A percentile compares a stretch with the other conserved stretches of the same genome.
These are phyloP conservation scores for Camelina sativa DNA, from an alignment of 345 rosid species.

Conservation along the genomic window DNA sequence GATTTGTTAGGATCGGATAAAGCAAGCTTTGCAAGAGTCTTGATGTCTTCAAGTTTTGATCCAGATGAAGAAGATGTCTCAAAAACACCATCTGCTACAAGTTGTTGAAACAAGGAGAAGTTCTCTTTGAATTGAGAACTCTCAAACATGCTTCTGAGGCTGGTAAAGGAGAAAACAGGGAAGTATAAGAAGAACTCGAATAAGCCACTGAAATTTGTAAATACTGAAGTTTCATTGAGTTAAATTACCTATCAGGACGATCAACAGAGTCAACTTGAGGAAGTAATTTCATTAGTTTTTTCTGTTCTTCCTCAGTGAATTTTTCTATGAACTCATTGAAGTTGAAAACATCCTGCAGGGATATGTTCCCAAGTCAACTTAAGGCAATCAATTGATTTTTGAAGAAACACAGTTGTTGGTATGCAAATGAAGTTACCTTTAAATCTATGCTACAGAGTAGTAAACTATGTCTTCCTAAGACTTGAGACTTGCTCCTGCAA, in stretches of 20 bases:
- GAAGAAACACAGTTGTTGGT: constrained; percentile 19
- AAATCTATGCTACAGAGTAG: constrained; percentile 76
- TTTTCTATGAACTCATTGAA: constrained; percentile 69
- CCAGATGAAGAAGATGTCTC: constrained; percentile 56
- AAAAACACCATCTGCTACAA: constrained; percentile 83
- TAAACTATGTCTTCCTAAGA: constrained; percentile 61
- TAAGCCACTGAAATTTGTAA: constrained; percentile 5
- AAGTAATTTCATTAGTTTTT: constrained; percentile 67
- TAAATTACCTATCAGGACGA: constrained; percentile 62
- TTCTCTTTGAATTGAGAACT: constrained; percentile 83
- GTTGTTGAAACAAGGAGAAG: constrained; percentile 66
- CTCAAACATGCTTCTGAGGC: constrained; percentile 80
- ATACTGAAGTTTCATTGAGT: constrained; percentile 20
- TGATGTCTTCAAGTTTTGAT: constrained; percentile 66
- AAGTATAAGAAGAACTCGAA: constrained; percentile 11
- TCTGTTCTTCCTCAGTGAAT: constrained; percentile 80
- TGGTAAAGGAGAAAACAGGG: constrained; percentile 45
- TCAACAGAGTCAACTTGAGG: constrained; percentile 63
- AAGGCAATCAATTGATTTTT: not conserved
- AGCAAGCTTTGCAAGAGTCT: constrained; percentile 62
- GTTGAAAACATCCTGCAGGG: constrained; percentile 71
- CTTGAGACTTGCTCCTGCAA: constrained; percentile 73
- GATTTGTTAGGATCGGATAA: constrained; percentile 59
- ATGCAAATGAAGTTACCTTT: constrained; percentile 58
- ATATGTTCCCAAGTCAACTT: not conserved